Base-by-base conservation (phyloP, 2,329 filamentous ascomycete species). In the Rutstroemia sydowiana region DNA sequence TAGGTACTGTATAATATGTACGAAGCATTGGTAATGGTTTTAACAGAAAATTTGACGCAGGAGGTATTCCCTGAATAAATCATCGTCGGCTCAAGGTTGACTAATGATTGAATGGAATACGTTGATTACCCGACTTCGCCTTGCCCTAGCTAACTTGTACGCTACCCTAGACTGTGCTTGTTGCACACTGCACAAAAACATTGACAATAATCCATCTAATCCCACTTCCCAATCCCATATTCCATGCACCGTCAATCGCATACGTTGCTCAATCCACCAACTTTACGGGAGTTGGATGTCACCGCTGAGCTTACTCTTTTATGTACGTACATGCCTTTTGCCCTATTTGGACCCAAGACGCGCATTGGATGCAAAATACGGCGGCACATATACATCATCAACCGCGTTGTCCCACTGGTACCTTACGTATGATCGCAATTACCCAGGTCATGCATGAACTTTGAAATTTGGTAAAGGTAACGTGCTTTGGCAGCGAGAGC, bases 371-470 rank as follows among this genome's bases (percentile, higher is more conserved):
- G 10, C 31, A 16, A 45, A 39, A 45, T 51, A 45, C 32, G 21
- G 41, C 40, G 40, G 23, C 48, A 45, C 48, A 23, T n/a, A n/a
- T n/a, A n/a, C n/a, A n/a, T n/a, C n/a, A 51, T 23, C 48, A 45
- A 32, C 41, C 41, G 48, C 48, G 41, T 45, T 45, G 30, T 20
- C 18, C 18, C 37, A 21, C 20, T 41, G 16, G 37, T 41, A 41
- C 37, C 37, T 41, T 41, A 41, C 37, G 10, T 41, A 20, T 20
- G n/a, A 20, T 41, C 20, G 11, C n/a, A 41, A 37, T 18, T 14
- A 18, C 6, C 3, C n/a, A 37, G 34, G 34, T 13, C 34, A 37
- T 37, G 34, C 34, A 37, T 37, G 34, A 10, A 37, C n/a, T 37
- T 10, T 41, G 37, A 20, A 10, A 41, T 41, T 16, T 16, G 37